Evolutionary conservation across 768 basidiomycete genomes (phyloP).

Genomic region (Lentinula edodes): DNA sequence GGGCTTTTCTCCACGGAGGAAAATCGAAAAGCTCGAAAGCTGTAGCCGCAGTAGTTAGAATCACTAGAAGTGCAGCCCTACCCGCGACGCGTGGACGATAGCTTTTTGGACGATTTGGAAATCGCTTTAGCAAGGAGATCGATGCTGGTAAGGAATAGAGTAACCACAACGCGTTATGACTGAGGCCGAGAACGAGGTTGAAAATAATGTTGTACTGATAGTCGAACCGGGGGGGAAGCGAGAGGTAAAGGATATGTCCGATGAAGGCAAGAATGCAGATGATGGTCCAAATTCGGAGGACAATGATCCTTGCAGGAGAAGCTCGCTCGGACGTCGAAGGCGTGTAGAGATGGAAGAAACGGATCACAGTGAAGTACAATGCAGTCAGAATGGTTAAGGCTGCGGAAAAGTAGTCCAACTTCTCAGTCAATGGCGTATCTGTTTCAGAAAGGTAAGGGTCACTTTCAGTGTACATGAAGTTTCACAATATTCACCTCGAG

Average conservation of each 20-base stretch:
- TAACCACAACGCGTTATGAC: conserved; percentile 81
- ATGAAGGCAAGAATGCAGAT: conserved; percentile 54
- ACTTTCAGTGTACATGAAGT: not conserved
- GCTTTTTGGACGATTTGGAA: conserved; percentile 46
- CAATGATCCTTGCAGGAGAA: conserved; percentile 14
- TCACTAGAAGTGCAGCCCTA: conserved; percentile 56
- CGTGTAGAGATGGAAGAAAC: conserved; percentile 72
- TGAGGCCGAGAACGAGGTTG: conserved; percentile 69
- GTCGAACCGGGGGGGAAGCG: conserved; percentile 73
- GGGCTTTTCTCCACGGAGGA: conserved; percentile 60
- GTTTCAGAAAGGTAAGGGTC: not conserved
- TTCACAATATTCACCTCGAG: conserved; percentile 53
- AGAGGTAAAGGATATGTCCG: conserved; percentile 75
- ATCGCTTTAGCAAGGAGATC: conserved; percentile 44
- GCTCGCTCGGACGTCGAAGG: conserved; percentile 13
- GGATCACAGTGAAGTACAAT: conserved; percentile 72
- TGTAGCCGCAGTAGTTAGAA: conserved; percentile 72
- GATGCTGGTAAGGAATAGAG: conserved; percentile 56
- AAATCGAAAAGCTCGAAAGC: conserved; percentile 90
- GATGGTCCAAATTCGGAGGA: conserved; percentile 35
- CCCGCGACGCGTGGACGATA: conserved; percentile 54
- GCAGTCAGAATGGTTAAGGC: conserved; percentile 78
- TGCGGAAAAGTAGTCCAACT: conserved; percentile 93
- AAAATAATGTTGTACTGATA: conserved; percentile 92
- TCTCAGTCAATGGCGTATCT: conserved; percentile 81